phyloP scores from a whole-genome alignment of 2,329 filamentous ascomycete genomes.

The Orbilia javanica region DNA sequence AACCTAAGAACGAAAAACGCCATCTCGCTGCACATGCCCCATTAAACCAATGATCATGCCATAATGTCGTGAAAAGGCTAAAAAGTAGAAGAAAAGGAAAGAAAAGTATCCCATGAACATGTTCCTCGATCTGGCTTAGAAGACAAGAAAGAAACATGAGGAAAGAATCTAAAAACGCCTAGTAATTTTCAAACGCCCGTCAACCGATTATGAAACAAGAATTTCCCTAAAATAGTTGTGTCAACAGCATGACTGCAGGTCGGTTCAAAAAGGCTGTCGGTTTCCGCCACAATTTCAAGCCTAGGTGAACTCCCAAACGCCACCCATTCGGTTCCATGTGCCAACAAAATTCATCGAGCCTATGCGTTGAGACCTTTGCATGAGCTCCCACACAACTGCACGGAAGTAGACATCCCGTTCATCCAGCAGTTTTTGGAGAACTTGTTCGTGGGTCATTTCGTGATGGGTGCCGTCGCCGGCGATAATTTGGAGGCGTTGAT shows the following conservation, averaged over 20 bases:
- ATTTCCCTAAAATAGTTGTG: slow-evolving; percentile 37
- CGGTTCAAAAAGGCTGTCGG: background rate
- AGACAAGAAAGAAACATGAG: slow-evolving; percentile 5
- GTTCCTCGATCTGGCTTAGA: slow-evolving; percentile 16
- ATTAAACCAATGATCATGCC: slow-evolving; percentile 54
- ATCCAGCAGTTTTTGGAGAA: slow-evolving; percentile 44
- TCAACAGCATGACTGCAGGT: slow-evolving; percentile 18
- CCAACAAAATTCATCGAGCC: slow-evolving; percentile 30
- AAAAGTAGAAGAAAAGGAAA: slow-evolving; percentile 17
- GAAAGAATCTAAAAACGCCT: slow-evolving; percentile 18
- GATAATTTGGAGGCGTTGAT: slow-evolving; percentile 28
- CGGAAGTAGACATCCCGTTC: slow-evolving; percentile 53
- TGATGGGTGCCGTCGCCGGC: slow-evolving; percentile 4
- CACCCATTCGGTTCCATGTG: slow-evolving; percentile 32
- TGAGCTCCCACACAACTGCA: slow-evolving; percentile 47
- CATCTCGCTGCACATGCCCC: slow-evolving; percentile 51
- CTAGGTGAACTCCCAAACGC: slow-evolving; percentile 44
- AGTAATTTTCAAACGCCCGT: slow-evolving; percentile 19
- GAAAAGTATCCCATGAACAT: slow-evolving; percentile 24
- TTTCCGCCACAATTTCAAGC: slow-evolving; percentile 18
- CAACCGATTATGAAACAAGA: slow-evolving; percentile 24
- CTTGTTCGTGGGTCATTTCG: slow-evolving; percentile 33
- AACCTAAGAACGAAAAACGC: slow-evolving; percentile 41
- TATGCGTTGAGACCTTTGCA: slow-evolving; percentile 13
- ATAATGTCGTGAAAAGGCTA: slow-evolving; percentile 46